Conservation (phyloP, 768 basidiomycete genomes). For the Calocera cornea region DNA sequence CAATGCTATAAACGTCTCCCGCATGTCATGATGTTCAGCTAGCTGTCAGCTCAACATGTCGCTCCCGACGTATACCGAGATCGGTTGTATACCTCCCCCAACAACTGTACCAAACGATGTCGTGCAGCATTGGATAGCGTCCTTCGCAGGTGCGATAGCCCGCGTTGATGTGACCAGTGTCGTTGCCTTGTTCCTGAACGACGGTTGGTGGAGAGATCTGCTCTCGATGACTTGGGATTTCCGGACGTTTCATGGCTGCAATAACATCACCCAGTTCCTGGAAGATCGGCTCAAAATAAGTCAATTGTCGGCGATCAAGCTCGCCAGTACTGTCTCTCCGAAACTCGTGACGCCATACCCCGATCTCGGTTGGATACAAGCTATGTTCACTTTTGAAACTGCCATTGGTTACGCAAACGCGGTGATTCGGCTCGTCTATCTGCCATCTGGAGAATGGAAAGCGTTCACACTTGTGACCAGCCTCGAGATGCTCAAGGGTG, state of each 20-base stretch:
- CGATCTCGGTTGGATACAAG: constrained; percentile 20
- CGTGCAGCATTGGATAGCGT: constrained; percentile 21
- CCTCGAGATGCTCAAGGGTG: constrained; percentile 26
- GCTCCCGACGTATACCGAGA: neutral
- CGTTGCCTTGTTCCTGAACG: constrained; percentile 22
- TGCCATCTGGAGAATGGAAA: constrained; percentile 23
- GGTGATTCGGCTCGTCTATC: constrained; percentile 24
- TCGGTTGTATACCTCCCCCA: neutral
- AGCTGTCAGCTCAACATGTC: too few relatives aligned
- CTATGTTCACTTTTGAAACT: constrained; percentile 30
- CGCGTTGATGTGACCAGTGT: constrained; percentile 18
- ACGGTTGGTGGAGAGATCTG: constrained; percentile 32
- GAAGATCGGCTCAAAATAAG: constrained; percentile 11
- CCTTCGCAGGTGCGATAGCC: constrained; percentile 17
- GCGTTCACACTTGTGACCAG: constrained; percentile 27
- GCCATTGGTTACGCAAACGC: constrained; percentile 24
- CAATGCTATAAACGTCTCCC: too few relatives aligned
- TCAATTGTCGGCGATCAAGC: constrained; percentile 20
- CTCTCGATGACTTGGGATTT: constrained; percentile 35
- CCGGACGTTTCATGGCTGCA: constrained; percentile 26
- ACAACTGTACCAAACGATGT: neutral
- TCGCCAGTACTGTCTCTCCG: constrained; percentile 20
- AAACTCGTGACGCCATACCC: constrained; percentile 13
- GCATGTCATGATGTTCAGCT: too few relatives aligned
- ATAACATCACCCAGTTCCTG: constrained; percentile 27